Evolutionary conservation across 2,329 filamentous ascomycete genomes (phyloP), one percentile per base, ranked within the genome.

Genomic region (Raffaelea ambrosiae): DNA sequence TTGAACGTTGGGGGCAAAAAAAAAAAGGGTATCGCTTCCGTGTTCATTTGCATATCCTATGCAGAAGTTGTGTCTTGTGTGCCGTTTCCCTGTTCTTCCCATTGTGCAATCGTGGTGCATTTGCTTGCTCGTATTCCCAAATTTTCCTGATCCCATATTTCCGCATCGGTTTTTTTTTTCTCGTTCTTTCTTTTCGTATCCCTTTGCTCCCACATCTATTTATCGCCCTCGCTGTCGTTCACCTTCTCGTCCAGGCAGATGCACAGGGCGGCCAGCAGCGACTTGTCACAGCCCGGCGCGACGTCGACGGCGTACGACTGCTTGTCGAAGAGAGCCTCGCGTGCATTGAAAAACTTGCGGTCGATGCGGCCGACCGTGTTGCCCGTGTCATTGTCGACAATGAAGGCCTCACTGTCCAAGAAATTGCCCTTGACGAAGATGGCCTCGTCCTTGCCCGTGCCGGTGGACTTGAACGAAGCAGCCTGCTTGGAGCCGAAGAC

Each of bases 211-310:
- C 35, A 38, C 35, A 33, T 38, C 35, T 38, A 38, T n/a, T n/a
- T n/a, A 38, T 38, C 35, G 8, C 16, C 35, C 13, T 19, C 19
- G n/a, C 13, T 14, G 11, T 77, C 71, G 43, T 79, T 76, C 49
- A 82, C 76, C 66, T 74, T 75, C 70, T 86, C 81, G 53, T 86
- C 83, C 51, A 86, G 65, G 51, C 76, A 80, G 46, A 87, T 79
- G 58, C 81, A 86, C 57, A 86, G 66, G 11, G 83, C 83, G 0
- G 72, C 77, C 54, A 86, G 74, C 43, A 86, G 58, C 3, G 79
- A 74, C 63, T 83, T 71, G 57, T 88, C 83, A 5, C 84, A 76
- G 16, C 76, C 76, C 0, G 82, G 79, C 1, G 81, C 81, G 5
- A 86, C 71, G 1, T 70, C 71, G 5, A 87, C 70, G 1, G 70